phyloP scores from a whole-genome alignment of 495 filamentous ascomycete genomes.

The Hypomontagnella monticulosa region DNA sequence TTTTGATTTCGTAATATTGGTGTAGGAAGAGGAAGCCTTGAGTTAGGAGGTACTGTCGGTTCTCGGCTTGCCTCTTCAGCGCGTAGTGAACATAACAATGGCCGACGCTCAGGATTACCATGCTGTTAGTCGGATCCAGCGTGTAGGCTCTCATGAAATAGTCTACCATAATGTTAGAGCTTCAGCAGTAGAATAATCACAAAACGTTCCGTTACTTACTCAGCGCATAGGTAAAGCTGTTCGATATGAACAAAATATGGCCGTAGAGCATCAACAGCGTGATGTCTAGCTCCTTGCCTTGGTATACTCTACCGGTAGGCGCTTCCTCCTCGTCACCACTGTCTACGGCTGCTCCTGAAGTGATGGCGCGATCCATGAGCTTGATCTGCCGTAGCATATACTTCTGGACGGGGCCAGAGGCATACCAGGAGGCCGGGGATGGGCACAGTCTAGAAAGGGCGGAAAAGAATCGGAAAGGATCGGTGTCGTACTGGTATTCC shows the following conservation, averaged over 20 bases:
- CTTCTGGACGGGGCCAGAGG: conserved; percentile 75
- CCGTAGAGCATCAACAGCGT: conserved; percentile 87
- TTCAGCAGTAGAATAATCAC: not conserved
- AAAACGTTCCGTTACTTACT: conserved; percentile 55
- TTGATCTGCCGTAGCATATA: conserved; percentile 91
- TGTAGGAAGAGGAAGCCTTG: conserved; percentile 86
- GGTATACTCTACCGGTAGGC: conserved; percentile 38
- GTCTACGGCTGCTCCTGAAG: conserved; percentile 26
- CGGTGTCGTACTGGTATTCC: conserved; percentile 82
- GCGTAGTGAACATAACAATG: conserved; percentile 85
- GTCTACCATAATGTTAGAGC: conserved; percentile 51
- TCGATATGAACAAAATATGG: conserved; percentile 81
- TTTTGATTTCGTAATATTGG: conserved; percentile 73
- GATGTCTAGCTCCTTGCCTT: conserved; percentile 57
- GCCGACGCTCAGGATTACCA: conserved; percentile 76
- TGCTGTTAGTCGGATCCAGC: conserved; percentile 76
- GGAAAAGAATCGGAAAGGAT: conserved; percentile 83
- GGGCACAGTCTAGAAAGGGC: conserved; percentile 73
- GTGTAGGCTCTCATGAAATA: conserved; percentile 91
- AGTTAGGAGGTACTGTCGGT: conserved; percentile 83
- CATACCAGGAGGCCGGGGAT: conserved; percentile 67
- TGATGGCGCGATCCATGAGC: conserved; percentile 72
- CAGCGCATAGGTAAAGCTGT: conserved; percentile 81
- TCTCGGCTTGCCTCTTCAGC: conserved; percentile 87
- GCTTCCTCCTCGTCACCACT: conserved; percentile 40